Evolutionary conservation across 2,329 filamentous ascomycete species (phyloP).

Genomic region (Delphinella strobiligena): DNA sequence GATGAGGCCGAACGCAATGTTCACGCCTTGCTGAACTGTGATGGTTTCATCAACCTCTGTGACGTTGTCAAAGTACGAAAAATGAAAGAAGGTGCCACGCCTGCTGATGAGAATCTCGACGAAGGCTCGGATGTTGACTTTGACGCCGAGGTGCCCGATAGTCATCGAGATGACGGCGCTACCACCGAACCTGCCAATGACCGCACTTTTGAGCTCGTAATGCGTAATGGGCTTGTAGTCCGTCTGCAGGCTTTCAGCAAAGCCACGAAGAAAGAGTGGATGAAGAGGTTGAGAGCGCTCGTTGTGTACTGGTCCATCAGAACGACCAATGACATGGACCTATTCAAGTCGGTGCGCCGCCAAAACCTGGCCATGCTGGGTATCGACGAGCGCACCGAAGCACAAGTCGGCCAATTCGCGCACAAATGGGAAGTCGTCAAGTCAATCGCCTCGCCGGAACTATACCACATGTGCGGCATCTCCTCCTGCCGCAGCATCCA

Average conservation of each 20-base stretch:
- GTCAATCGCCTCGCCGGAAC: conserved; percentile 47
- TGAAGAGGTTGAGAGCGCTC: conserved; percentile 43
- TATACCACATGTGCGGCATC: conserved; percentile 60
- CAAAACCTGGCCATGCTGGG: conserved; percentile 47
- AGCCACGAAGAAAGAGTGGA: conserved; percentile 49
- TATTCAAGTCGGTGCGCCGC: conserved; percentile 44
- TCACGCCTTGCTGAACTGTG: conserved; percentile 45
- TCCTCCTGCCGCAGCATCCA: conserved; percentile 49
- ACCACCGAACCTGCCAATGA: conserved; percentile 43
- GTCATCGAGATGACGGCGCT: conserved; percentile 38
- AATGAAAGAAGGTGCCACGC: conserved; percentile 37
- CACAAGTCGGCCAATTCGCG: conserved; percentile 52
- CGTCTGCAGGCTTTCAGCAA: conserved; percentile 45
- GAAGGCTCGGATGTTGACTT: conserved; percentile 45
- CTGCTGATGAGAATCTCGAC: conserved; percentile 41
- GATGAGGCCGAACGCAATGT: conserved; percentile 47
- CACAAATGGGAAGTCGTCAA: conserved; percentile 57
- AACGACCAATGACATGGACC: conserved; percentile 41
- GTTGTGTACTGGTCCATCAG: conserved; percentile 52
- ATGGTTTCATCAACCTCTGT: conserved; percentile 53
- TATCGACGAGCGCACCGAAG: conserved; percentile 55
- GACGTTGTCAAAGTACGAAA: conserved; percentile 46
- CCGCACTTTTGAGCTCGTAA: conserved; percentile 48
- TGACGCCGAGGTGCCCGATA: conserved; percentile 33
- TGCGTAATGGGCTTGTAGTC: conserved; percentile 50